Evolutionary conservation across 352 stramenopile genomes (phyloP), one percentile per base, ranked within the genome.

Genomic region (Phytophthora parvispora): DNA sequence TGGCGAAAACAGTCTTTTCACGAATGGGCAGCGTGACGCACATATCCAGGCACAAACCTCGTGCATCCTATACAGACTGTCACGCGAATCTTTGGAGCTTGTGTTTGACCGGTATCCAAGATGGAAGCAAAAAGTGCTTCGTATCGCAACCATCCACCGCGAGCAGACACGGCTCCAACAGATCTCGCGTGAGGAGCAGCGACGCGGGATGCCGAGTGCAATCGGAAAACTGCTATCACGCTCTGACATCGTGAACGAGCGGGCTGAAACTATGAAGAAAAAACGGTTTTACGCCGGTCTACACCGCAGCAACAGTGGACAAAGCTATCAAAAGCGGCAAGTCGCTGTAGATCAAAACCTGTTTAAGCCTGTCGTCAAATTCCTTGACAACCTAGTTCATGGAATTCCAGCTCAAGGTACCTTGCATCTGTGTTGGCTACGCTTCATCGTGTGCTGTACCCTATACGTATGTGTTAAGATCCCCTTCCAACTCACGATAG

Each of bases 71-170:
- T 91, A 90, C 67, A 72, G 58, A 13, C 54, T 93, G 0, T 93
- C 85, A 4, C 73, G 81, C 2, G 29, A 84, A 16, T 90, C 84
- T n/a, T 69, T 93, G 2, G 81, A 93, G 34, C 54, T 86, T 2
- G 83, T 91, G 0, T 93, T 93, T 60, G 76, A 89, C 20, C 69
- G 81, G 8, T 90, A 93, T 28, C 85, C 81, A 1, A 64, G 80
- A 12, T 91, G 83, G 87, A 93, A 93, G 38, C 49, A 76, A 4
- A 93, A 88, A 51, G 87, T 93, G 0, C 64, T 93, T 34, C 74
- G 79, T 3, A 90, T 94, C 34, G 78, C 83, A 16, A 87, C 64
- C 8, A 76, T 92, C 20, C 73, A 92, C 34, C 61, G 81, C 51
- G 75, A 91, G 54, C 74, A 86, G 56, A 59, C 78, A 20, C 65